Base-by-base conservation (phyloP, 805 yeast species). In the Candida ponderosae region DNA sequence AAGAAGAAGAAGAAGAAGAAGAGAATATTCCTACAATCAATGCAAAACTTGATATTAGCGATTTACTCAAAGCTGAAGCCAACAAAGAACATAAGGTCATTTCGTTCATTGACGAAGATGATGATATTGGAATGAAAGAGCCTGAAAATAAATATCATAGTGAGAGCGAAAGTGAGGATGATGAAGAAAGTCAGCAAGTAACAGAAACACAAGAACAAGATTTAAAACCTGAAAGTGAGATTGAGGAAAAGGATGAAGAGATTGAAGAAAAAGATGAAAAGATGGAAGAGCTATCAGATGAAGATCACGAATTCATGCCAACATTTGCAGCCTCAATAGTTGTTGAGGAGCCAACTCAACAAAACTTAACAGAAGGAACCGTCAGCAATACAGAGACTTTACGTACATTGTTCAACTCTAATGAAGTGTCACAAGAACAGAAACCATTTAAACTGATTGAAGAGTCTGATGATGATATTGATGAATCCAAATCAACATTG, bases 331-430 rank as follows among this genome's bases (percentile, higher is more conserved):
- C 50, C 4, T 32, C 47, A 5, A 38, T 43, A 14, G 26, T 36
- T 13, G 38, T 38, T 17, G 42, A 42, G 29, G 38, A 39, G 6
- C 14, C 28, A 9, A 33, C 27, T 3, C 36, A 40, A 15, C 13
- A 48, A 27, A 34, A 44, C 27, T 6, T 50, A 6, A 36, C 44
- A 4, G 46, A 44, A 16, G 61, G 59, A 24, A 51, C 64, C 0
- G 52, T 53, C 3, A 63, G 69, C 37, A 68, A 67, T 38, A 79
- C 88, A 0, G 89, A 81, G 45, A 67, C 71, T 0, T 66, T 83
- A 35, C 72, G 90, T 53, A 59, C 73, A 0, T 61, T 82, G 30
- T 73, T 83, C 56, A 72, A 73, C 39, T 70, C 76, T 0, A 49
- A 52, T 6, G 36, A 40, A 11, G 28, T 24, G 3, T 62, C 50